Percentiles rank a stretch among this genome's conserved stretches.
phyloP scores from a whole-genome alignment of 2,329 filamentous ascomycete species.

The Dactylonectria estremocensis region DNA sequence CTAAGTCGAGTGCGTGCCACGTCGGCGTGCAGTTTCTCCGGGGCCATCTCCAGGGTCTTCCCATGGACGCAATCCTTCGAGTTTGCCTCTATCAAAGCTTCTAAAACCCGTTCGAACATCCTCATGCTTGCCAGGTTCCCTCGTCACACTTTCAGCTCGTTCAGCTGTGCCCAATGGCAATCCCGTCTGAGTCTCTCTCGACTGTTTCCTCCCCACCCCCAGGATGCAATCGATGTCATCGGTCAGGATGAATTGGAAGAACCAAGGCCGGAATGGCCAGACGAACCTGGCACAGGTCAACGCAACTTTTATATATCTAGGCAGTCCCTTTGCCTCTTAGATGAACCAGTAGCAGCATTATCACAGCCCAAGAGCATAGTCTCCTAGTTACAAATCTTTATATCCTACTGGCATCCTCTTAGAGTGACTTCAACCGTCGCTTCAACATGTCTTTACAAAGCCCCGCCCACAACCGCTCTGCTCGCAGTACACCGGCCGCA shows the following conservation, averaged over 20 bases:
- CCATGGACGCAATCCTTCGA: conserved; percentile 41
- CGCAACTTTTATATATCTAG: conserved; percentile 42
- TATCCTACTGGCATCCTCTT: conserved; percentile 7
- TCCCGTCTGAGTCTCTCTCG: conserved; percentile 32
- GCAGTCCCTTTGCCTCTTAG: conserved; percentile 1
- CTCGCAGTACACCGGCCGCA: conserved; percentile 45
- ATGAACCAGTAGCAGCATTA: background rate
- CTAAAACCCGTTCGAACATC: conserved; percentile 31
- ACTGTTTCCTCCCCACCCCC: conserved; percentile 38
- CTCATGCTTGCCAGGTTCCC: conserved; percentile 26
- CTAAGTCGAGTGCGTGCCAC: conserved; percentile 39
- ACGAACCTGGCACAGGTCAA: background rate
- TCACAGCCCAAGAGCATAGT: conserved; percentile 1
- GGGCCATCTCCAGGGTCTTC: conserved; percentile 43
- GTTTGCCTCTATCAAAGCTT: conserved; percentile 40
- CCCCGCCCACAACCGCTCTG: conserved; percentile 38
- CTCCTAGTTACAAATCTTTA: background rate
- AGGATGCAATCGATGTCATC: conserved; percentile 42
- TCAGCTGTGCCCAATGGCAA: conserved; percentile 22
- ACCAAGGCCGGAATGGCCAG: conserved; percentile 38
- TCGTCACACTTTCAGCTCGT: conserved; percentile 27
- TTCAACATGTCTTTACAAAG: conserved; percentile 39
- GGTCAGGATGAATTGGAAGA: conserved; percentile 40
- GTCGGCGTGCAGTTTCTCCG: conserved; percentile 39
- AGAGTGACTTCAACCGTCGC: background rate